phyloP scores from a whole-genome alignment of 192 early-diverging fungal species.

The Geranomyces michiganensis region DNA sequence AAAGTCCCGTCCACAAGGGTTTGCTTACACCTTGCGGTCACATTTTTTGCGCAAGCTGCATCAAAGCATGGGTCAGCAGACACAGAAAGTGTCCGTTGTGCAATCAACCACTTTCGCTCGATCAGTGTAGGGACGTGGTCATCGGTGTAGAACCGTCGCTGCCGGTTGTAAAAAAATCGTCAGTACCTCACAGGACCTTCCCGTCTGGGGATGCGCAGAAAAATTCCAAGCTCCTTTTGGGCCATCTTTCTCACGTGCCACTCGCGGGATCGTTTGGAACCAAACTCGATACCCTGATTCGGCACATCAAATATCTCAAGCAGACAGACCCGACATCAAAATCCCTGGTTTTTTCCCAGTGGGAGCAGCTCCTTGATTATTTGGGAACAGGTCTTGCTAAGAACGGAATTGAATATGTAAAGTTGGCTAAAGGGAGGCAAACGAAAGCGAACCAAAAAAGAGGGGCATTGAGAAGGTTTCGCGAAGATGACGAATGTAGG shows the following conservation, averaged over 20 bases:
- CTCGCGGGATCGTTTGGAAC: conserved; percentile 50
- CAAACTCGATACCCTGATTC: conserved; percentile 53
- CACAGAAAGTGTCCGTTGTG: conserved; percentile 50
- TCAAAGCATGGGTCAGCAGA: conserved; percentile 38
- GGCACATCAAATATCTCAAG: conserved; percentile 45
- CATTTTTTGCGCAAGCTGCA: conserved; percentile 44
- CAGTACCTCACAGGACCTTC: too few relatives aligned
- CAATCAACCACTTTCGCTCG: conserved; percentile 26
- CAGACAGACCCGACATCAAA: conserved; percentile 39
- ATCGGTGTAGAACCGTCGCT: background rate
- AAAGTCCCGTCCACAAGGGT: conserved; percentile 33
- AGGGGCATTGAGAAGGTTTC: conserved; percentile 40
- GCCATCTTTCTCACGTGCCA: conserved; percentile 22
- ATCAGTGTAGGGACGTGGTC: conserved; percentile 14
- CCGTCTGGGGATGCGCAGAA: too few relatives aligned
- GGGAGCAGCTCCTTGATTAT: conserved; percentile 52
- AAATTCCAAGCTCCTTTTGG: conserved; percentile 2
- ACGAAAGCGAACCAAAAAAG: conserved; percentile 21
- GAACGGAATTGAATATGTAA: conserved; percentile 46
- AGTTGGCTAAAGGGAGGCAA: conserved; percentile 23
- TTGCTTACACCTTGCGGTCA: conserved; percentile 51
- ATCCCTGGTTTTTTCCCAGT: conserved; percentile 57
- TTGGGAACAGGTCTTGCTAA: conserved; percentile 35
- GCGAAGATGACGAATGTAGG: conserved; percentile 29
- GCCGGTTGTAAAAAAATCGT: background rate